Evolutionary conservation across 1,284 basidiomycete species (phyloP).

Genomic region (Ustilago esculenta): DNA sequence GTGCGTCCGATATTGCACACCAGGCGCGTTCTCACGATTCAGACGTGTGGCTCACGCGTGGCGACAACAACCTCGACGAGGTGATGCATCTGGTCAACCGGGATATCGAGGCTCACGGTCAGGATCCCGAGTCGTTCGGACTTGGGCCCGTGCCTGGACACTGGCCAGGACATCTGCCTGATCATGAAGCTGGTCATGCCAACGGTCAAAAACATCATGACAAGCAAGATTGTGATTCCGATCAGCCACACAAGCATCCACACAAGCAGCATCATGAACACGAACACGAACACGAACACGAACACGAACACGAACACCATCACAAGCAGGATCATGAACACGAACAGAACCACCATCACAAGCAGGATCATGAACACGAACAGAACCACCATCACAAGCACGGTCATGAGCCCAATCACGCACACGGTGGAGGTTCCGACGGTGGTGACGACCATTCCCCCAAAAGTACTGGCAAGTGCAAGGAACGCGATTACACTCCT

Average conservation of each 20-base stretch:
- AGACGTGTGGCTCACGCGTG: slow-evolving; percentile 11
- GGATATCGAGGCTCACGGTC: not conserved
- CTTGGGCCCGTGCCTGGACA: slow-evolving; percentile 14
- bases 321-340: not conserved
- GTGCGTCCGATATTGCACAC: too few species aligned
- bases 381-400: not conserved
- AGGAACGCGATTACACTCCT: slow-evolving; percentile 32
- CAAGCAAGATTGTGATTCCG: too few species aligned
- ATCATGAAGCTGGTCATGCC: too few species aligned
- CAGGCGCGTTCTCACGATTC: not conserved
- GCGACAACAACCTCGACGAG: not conserved
- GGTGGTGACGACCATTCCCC: too few species aligned
- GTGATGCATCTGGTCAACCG: slow-evolving; percentile 1
- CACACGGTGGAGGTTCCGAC: too few species aligned
- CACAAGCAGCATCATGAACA: not conserved
- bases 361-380: not conserved
- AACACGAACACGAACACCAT: not conserved
- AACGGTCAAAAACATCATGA: too few species aligned
- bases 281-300: slow-evolving; percentile 2
- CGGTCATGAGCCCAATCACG: not conserved
- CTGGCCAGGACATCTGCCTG: slow-evolving; percentile 20
- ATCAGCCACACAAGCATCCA: not conserved
- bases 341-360: not conserved
- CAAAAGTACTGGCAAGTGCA: slow-evolving; percentile 3
- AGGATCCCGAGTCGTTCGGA: slow-evolving; percentile 5